These are phyloP conservation scores for Ilyonectria sp. DNA, from an alignment of 2,329 filamentous ascomycete species.

Conservation along the genomic window DNA sequence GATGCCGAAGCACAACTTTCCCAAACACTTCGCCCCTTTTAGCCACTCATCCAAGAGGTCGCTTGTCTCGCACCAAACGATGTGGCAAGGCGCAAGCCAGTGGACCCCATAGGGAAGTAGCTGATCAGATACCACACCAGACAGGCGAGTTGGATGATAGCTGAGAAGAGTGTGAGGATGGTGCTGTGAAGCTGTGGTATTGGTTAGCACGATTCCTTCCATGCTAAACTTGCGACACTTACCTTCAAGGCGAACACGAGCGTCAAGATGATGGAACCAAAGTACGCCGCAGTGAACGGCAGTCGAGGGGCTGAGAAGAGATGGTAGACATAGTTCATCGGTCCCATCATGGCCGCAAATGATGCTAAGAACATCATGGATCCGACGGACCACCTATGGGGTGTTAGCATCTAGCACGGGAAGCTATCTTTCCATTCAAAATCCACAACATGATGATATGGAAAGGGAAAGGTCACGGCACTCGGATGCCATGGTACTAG, in stretches of 20 bases:
- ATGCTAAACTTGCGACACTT: slow-evolving; percentile 61
- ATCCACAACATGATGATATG: slow-evolving; percentile 35
- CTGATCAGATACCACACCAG: slow-evolving; percentile 95
- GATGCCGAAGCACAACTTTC: not conserved
- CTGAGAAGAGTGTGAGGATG: slow-evolving; percentile 86
- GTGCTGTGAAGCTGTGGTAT: slow-evolving; percentile 81
- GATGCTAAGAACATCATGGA: slow-evolving; percentile 91
- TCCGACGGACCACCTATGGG: slow-evolving; percentile 90
- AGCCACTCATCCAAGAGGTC: slow-evolving; percentile 89
- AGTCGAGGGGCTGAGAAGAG: slow-evolving; percentile 87
- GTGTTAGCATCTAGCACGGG: slow-evolving; percentile 46
- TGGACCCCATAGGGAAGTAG: slow-evolving; percentile 98
- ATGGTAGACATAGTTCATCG: slow-evolving; percentile 85
- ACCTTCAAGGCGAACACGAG: slow-evolving; percentile 94
- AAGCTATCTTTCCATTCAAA: slow-evolving; percentile 33
- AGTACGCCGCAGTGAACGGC: slow-evolving; percentile 95
- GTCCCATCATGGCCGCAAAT: slow-evolving; percentile 96
- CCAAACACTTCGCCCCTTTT: slow-evolving; percentile 14
- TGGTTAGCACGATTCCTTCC: slow-evolving; percentile 30
- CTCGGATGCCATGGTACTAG: slow-evolving; percentile 23
- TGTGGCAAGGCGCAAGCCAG: slow-evolving; percentile 87
- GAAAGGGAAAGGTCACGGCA: slow-evolving; percentile 34
- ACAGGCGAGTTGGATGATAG: slow-evolving; percentile 86
- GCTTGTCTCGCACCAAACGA: slow-evolving; percentile 89
- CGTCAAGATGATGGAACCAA: slow-evolving; percentile 91